Base-by-base conservation (phyloP, 306 rosid genomes). In the Amphicarpaea edgeworthii region DNA sequence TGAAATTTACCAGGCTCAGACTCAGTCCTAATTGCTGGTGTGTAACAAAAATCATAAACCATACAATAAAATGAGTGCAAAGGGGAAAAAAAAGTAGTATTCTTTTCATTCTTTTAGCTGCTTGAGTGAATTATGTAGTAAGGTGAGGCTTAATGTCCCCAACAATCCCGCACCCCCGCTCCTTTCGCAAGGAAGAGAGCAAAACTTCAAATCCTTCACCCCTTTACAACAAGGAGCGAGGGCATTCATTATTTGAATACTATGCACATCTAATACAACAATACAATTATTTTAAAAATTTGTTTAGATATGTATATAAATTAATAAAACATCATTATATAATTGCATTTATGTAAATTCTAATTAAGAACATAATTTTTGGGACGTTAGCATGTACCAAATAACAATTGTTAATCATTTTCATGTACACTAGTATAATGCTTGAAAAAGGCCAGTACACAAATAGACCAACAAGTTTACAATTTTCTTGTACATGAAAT, bases 1-100 rank as follows among this genome's bases (percentile, higher is more conserved):
- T 32, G 78, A 85, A 81, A 83, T 83, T 80, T 92, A 70, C 79
- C 81, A 85, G 41, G 70, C 86, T 81, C 81, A 85, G 41, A 67
- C 86, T 53, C 87, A 50, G 72, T 74, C 88, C 45, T 84, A 76
- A 81, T 57, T 26, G 20, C 57, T 53, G 14, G 23, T 64, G 57
- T 64, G 50, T 24, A 50, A 55, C 84, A 26, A 17, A 26, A 17
- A 30, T 14, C 41, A 5, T 40, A 55, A 49, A 50, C 23, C 66
- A 21, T 20, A 50, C 75, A 61, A 32, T 41, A 50, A 43, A 73
- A 69, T 73, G 34, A 38, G 26, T 40, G 46, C 11, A 74, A 37
- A 43, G 67, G 65, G 41, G 1, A 9, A 47, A 55, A 77, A 77
- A 68, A 68, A 64, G 61, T 51, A 41, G 50, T 28, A 40, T 75